These are phyloP conservation scores for Fragilaria crotonensis DNA, from an alignment of 108 stramenopile species.

Conservation along the genomic window DNA sequence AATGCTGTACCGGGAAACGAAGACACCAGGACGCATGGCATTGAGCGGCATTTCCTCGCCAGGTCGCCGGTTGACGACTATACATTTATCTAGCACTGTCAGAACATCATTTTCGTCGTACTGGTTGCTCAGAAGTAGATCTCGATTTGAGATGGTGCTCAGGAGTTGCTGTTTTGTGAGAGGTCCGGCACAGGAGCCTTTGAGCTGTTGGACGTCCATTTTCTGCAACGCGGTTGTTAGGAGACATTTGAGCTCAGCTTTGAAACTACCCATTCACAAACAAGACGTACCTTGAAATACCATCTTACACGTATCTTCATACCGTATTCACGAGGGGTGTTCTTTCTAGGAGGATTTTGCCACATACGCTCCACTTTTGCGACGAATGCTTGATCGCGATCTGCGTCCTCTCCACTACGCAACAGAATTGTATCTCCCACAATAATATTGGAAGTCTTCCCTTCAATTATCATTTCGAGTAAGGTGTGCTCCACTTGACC, in stretches of 20 bases:
- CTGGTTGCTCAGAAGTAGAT: conserved; percentile 55
- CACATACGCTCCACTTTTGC: conserved; percentile 60
- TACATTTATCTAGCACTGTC: conserved; percentile 45
- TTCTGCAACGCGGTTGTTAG: conserved; percentile 33
- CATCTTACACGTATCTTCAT: conserved; percentile 21
- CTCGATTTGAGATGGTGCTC: conserved; percentile 29
- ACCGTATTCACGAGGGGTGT: conserved; percentile 6
- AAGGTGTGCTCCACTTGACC: neutral
- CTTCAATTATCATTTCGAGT: conserved; percentile 9
- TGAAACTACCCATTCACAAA: conserved; percentile 3
- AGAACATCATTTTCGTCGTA: conserved; percentile 50
- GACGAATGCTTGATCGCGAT: conserved; percentile 21
- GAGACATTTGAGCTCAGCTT: conserved; percentile 1
- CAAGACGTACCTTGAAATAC: conserved; percentile 20
- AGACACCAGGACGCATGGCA: conserved; percentile 19
- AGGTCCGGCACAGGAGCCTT: conserved; percentile 27
- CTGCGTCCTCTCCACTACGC: conserved; percentile 24
- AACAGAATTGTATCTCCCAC: conserved; percentile 47
- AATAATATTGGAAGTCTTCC: conserved; percentile 20
- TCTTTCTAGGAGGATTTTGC: conserved; percentile 22
- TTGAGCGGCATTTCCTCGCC: conserved; percentile 4
- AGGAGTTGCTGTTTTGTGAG: conserved; percentile 15
- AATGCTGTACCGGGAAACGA: conserved; percentile 42
- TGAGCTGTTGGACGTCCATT: conserved; percentile 47
- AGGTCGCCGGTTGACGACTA: conserved; percentile 27